These are phyloP conservation scores for Paramecium pentaurelia DNA, from an alignment of 73 alveolate genomes.

Conservation along the genomic window DNA sequence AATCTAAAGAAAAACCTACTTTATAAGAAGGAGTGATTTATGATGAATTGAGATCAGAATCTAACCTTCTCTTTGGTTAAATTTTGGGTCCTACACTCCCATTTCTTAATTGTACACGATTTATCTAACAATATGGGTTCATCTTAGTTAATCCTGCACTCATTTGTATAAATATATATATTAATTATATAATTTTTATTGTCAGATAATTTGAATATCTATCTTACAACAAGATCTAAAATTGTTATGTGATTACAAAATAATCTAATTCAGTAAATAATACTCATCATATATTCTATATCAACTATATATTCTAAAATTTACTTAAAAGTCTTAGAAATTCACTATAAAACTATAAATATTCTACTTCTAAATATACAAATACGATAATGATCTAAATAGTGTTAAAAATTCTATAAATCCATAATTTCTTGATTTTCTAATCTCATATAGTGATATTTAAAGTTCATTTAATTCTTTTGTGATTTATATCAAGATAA, in stretches of 20 bases:
- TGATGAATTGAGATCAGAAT: background rate
- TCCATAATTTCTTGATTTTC: background rate
- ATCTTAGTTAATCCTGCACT: background rate
- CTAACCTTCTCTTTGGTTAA: background rate
- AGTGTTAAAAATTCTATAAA: background rate
- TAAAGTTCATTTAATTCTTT: background rate
- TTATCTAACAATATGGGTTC: background rate
- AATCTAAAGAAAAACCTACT: background rate
- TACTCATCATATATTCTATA: background rate
- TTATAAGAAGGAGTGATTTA: slow-evolving; percentile 13
- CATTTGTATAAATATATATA: background rate
- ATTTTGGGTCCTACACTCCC: background rate
- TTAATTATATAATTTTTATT: background rate
- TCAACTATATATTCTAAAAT: background rate
- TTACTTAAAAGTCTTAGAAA: background rate
- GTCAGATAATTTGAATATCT: background rate
- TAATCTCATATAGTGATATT: background rate
- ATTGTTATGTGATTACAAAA: background rate
- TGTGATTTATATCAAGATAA: background rate
- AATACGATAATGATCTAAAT: background rate
- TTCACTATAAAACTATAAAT: background rate
- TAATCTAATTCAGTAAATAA: too few relatives aligned
- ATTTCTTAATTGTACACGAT: background rate
- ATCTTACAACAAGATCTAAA: background rate
- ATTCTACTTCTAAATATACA: background rate